Conservation (phyloP, 1,284 basidiomycete genomes). For the Phaffia rhodozyma region DNA sequence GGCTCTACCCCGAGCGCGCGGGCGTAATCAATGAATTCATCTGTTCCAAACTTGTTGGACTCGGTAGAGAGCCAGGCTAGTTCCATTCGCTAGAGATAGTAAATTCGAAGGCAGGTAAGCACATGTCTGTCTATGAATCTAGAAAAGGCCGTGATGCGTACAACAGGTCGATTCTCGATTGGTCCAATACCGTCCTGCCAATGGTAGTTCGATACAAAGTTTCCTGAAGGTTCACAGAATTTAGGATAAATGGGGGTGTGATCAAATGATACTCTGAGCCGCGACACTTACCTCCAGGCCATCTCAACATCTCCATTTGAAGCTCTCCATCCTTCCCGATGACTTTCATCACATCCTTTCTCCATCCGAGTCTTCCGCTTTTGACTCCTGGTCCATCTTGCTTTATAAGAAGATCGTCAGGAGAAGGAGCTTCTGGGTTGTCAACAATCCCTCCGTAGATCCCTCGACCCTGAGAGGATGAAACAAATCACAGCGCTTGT, state of each 20-base stretch:
- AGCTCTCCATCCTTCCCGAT: conserved; percentile 42
- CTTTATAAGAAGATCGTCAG: conserved; percentile 27
- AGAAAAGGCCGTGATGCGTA: too few species aligned
- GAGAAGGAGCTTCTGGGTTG: conserved; percentile 36
- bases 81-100: conserved; percentile 36
- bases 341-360: conserved; percentile 47
- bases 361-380: conserved; percentile 39
- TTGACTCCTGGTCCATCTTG: conserved; percentile 22
- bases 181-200: conserved; percentile 58
- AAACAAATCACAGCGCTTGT: not conserved
- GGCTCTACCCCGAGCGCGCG: conserved; percentile 39
- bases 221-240: not conserved
- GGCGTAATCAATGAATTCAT: conserved; percentile 39
- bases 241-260: not conserved
- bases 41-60: conserved; percentile 53
- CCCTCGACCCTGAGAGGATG: conserved; percentile 36
- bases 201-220: conserved; percentile 45
- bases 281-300: conserved; percentile 47
- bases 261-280: not conserved
- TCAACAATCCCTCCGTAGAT: conserved; percentile 52
- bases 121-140: too few species aligned
- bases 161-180: conserved; percentile 41
- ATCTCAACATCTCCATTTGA: conserved; percentile 47
- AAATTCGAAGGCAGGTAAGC: conserved; percentile 20
- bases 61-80: conserved; percentile 55